Evolutionary conservation across 345 rosid species (phyloP).

Genomic region (Rhizophora apiculata): DNA sequence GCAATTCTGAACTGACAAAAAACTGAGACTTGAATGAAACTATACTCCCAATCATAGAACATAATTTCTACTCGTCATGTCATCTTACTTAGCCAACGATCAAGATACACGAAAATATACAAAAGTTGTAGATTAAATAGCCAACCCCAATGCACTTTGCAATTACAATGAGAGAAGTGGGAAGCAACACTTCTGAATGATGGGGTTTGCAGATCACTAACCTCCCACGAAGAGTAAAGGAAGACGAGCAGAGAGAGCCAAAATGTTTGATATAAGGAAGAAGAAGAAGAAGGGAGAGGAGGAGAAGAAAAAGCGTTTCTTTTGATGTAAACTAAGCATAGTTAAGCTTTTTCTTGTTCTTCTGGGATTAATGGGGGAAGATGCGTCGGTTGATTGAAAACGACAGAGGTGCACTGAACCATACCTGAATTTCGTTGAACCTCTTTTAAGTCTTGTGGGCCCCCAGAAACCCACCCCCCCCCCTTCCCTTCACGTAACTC

Average conservation of each 20-base stretch:
- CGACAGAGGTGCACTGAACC: slow-evolving; percentile 36
- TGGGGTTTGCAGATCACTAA: too few species aligned
- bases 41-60: too few species aligned
- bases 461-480: slow-evolving; percentile 16
- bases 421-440: slow-evolving; percentile 1
- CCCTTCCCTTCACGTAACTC: not conserved
- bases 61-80: too few species aligned
- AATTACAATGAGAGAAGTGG: too few species aligned
- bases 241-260: not conserved
- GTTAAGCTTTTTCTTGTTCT: not conserved
- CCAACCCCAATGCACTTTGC: too few species aligned
- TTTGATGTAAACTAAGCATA: not conserved
- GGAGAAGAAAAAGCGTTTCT: not conserved
- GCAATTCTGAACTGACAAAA: too few species aligned
- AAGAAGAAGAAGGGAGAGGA: not conserved
- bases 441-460: slow-evolving; percentile 1
- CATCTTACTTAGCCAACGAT: too few species aligned
- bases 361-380: not conserved
- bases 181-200: too few species aligned
- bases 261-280: not conserved
- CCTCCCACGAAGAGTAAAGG: too few species aligned
- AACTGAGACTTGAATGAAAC: too few species aligned
- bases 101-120: too few species aligned
- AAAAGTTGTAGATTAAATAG: too few species aligned
- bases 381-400: not conserved